These are phyloP conservation scores for Ustilago hordei DNA, from an alignment of 1,284 basidiomycete species.

Conservation along the genomic window DNA sequence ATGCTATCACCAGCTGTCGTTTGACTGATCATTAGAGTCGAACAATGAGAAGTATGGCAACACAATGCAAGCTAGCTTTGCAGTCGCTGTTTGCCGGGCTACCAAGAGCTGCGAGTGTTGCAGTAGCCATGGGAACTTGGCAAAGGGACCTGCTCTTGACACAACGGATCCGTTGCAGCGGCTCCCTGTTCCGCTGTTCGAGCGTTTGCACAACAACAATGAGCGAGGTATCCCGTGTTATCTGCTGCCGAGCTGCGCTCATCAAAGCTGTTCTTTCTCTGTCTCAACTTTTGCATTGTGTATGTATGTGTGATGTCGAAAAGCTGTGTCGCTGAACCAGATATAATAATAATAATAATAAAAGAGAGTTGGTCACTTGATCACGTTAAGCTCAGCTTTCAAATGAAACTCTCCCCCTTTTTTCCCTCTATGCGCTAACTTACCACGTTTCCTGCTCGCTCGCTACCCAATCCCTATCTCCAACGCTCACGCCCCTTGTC, in stretches of 20 bases:
- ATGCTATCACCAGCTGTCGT: background rate
- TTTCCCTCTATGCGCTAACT: background rate
- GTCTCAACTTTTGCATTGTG: too few species aligned
- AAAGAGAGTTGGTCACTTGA: background rate
- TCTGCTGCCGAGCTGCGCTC: too few species aligned
- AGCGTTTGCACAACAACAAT: background rate
- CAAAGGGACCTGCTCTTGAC: background rate
- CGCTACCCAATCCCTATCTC: background rate
- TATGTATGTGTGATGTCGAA: background rate
- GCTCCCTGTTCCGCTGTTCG: background rate
- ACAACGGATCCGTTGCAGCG: background rate
- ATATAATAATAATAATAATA: background rate
- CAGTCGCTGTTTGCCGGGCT: background rate
- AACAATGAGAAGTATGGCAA: background rate
- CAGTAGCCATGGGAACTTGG: background rate
- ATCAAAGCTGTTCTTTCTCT: too few species aligned
- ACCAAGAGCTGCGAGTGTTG: background rate
- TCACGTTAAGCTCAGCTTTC: conserved; percentile 1
- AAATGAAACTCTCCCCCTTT: background rate
- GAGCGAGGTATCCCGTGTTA: background rate
- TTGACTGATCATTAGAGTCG: background rate
- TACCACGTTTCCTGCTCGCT: background rate
- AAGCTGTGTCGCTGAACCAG: background rate
- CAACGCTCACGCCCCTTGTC: too few species aligned
- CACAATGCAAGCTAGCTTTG: background rate